Evolutionary conservation across 768 basidiomycete species (phyloP).

Genomic region (Amanita pallidorosea): DNA sequence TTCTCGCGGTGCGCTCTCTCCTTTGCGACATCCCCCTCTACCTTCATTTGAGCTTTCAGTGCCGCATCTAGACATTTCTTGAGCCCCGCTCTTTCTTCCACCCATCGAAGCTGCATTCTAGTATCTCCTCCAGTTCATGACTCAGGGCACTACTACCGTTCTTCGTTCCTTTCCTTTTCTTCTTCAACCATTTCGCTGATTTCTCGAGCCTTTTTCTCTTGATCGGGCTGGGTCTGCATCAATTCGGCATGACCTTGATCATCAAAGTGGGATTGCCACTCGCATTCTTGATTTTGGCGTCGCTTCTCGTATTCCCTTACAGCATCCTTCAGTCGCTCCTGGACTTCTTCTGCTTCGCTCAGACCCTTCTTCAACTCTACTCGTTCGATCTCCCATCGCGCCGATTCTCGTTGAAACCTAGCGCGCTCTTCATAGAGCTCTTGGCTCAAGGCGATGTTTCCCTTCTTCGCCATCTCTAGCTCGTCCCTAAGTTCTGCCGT

Average conservation of each 20-base stretch:
- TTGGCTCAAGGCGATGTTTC: background rate
- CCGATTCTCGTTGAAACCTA: background rate
- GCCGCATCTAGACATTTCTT: background rate
- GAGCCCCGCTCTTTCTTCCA: background rate
- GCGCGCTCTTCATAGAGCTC: background rate
- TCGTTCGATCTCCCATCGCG: background rate
- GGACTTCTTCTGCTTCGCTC: background rate
- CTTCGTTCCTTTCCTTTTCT: background rate
- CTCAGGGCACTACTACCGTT: background rate
- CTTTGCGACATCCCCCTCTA: background rate
- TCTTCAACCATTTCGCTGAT: no score
- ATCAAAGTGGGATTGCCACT: no score
- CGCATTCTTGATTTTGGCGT: no score
- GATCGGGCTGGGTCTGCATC: no score
- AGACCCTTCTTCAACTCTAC: background rate
- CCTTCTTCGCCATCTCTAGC: background rate
- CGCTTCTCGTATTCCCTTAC: background rate
- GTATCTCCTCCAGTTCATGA: background rate
- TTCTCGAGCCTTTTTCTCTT: no score
- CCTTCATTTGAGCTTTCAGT: background rate
- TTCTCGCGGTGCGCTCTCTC: background rate
- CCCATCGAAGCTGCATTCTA: background rate
- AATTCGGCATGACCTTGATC: background rate
- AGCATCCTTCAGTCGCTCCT: no score
- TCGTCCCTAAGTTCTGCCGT: slow-evolving; percentile 10